Evolutionary conservation across 2,329 filamentous ascomycete genomes (phyloP).

Genomic region (Trichoderma sp.): DNA sequence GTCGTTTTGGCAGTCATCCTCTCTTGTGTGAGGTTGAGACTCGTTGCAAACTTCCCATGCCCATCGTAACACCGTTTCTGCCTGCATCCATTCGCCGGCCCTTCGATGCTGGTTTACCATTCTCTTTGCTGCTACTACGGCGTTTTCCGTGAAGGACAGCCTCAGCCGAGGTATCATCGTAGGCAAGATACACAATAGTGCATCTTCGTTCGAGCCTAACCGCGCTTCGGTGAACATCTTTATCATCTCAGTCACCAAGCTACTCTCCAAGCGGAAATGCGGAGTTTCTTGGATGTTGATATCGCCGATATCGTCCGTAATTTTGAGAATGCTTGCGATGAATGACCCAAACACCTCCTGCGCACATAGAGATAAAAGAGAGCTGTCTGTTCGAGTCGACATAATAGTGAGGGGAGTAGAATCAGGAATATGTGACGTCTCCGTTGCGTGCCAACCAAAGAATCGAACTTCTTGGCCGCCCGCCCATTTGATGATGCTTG

Average conservation of each 20-base stretch:
- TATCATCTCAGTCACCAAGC: neutral
- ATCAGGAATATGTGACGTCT: neutral
- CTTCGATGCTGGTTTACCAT: neutral
- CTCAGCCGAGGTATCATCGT: neutral
- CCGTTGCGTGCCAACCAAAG: neutral
- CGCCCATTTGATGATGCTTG: no score
- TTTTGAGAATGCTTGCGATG: neutral
- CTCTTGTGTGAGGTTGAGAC: neutral
- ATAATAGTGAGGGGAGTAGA: neutral
- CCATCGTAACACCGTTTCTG: neutral
- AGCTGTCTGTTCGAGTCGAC: neutral
- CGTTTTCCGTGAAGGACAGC: rapidly evolving
- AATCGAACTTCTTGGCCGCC: neutral
- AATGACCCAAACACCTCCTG: neutral
- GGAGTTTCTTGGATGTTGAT: neutral
- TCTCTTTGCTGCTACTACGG: neutral
- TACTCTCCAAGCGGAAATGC: neutral
- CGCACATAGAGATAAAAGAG: neutral
- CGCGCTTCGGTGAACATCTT: neutral
- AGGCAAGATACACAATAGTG: neutral
- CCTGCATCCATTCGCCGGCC: neutral
- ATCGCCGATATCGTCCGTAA: neutral
- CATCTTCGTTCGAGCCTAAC: neutral
- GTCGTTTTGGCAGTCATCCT: neutral
- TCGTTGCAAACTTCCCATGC: neutral